Conservation (phyloP, 2,329 filamentous ascomycete species). For the Pseudogymnoascus sp. region DNA sequence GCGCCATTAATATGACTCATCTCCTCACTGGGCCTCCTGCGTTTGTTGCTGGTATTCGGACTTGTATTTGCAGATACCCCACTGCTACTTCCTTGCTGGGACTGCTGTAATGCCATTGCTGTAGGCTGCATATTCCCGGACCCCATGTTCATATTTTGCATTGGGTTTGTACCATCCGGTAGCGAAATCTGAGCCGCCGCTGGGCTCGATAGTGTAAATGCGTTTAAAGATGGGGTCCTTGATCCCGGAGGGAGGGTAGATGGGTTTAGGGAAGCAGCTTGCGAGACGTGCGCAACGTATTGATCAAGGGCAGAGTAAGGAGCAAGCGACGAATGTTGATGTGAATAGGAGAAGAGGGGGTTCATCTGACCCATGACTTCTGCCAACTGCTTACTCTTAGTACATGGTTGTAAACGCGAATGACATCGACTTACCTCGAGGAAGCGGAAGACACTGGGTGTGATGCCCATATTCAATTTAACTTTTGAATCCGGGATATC, state of each 20-base stretch:
- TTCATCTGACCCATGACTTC: conserved; percentile 63
- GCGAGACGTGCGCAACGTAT: conserved; percentile 45
- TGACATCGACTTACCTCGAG: conserved; percentile 44
- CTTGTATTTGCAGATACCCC: conserved; percentile 59
- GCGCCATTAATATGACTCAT: conserved; percentile 26
- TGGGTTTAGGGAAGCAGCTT: conserved; percentile 14
- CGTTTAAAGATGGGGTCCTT: not conserved
- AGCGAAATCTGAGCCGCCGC: conserved; percentile 53
- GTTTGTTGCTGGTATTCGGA: conserved; percentile 33
- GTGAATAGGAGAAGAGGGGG: conserved; percentile 52
- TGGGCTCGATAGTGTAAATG: conserved; percentile 37
- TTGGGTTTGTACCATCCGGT: conserved; percentile 49
- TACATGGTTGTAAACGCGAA: conserved; percentile 21
- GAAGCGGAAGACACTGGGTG: conserved; percentile 55
- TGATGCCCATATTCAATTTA: conserved; percentile 51
- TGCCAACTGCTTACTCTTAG: conserved; percentile 42
- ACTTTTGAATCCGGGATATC: conserved; percentile 53
- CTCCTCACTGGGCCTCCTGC: conserved; percentile 34
- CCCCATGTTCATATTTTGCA: conserved; percentile 51
- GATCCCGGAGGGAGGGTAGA: not conserved
- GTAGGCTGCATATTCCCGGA: conserved; percentile 57
- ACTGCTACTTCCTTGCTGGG: conserved; percentile 60
- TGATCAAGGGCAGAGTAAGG: conserved; percentile 55
- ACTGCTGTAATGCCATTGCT: conserved; percentile 59
- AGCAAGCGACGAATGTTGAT: conserved; percentile 45